Base-by-base conservation (phyloP, 139 green algal species). In the Chlamydomonas asymmetrica region DNA sequence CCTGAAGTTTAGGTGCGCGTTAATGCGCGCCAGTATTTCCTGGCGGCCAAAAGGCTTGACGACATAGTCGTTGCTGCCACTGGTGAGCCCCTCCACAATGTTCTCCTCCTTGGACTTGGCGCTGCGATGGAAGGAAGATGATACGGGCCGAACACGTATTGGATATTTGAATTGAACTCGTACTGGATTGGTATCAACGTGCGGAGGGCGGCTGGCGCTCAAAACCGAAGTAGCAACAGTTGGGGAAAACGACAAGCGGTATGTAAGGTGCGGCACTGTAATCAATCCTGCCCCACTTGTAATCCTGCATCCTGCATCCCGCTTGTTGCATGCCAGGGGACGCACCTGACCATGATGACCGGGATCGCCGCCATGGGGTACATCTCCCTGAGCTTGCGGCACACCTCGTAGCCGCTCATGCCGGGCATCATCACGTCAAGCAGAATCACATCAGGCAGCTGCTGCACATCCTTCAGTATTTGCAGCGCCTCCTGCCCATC, bases 381-480 rank as follows among this genome's bases (percentile, higher is more conserved):
- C 4, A 73, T 54, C 71, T 84, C 50, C 18, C 76, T 74, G 41
- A 88, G 66, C 62, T 79, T 80, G 72, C 80, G 80, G 50, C 80
- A 86, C 43, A 88, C 82, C 62, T 88, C 88, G 49, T 90, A 93
- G 35, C 90, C 90, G 74, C 83, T 92, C 76, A 93, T 89, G 5
- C 74, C 80, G 1, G 90, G 90, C 90, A 94, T 94, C 90, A 94
- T 94, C 0, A 94, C 87, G 41, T 94, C 88, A 45, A 93, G 83
- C 65, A 94, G 77, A 39, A 94, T 87, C 32, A 89, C 59, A 62
- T 89, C 84, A 6, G 84, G 84, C 45, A 85, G 59, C 29, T 31
- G 27, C 35, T 80, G 66, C 50, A 59, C 63, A 5, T 60, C 43
- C 25, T 66, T 45, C 40, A 88, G 61, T 29, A 83, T 31, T 63